These are phyloP conservation scores for Cutaneotrichosporon sp. DNA, from an alignment of 1,284 basidiomycete species.

Conservation along the genomic window DNA sequence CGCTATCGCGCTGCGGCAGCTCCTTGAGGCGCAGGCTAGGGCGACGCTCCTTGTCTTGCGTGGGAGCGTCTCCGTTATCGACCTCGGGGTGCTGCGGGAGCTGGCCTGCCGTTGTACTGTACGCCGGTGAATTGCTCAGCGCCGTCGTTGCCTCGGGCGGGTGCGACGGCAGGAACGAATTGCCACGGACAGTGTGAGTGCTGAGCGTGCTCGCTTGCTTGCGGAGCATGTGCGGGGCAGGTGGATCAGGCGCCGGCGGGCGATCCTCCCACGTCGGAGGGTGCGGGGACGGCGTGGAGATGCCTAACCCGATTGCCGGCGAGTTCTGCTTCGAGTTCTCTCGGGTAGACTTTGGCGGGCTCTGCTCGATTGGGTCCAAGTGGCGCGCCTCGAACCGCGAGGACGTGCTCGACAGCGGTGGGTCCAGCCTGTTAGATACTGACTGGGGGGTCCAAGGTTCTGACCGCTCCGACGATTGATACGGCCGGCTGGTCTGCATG, in stretches of 20 bases:
- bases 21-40: constrained; percentile 3
- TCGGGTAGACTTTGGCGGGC: constrained; percentile 15
- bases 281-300: not conserved
- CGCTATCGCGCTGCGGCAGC: constrained; percentile 9
- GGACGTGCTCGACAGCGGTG: constrained; percentile 4
- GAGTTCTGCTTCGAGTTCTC: constrained; percentile 4
- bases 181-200: constrained; percentile 20
- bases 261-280: not conserved
- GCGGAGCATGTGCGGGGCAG: constrained; percentile 6
- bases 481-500: constrained; percentile 4
- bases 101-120: constrained; percentile 6
- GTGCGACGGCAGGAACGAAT: constrained; percentile 18
- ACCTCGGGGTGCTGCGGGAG: not conserved
- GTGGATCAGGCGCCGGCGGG: not conserved
- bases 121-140: constrained; percentile 17
- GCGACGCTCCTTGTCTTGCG: constrained; percentile 6
- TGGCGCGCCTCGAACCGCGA: constrained; percentile 13
- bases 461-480: constrained; percentile 2
- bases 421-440: not conserved
- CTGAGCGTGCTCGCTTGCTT: constrained; percentile 17
- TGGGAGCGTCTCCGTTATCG: not conserved
- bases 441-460: constrained; percentile 9
- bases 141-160: constrained; percentile 24
- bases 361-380: constrained; percentile 28
- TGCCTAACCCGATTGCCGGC: not conserved